These are phyloP conservation scores for Tetrastigma voinierianum DNA, from an alignment of 164 flowering plant genomes.

Conservation along the genomic window DNA sequence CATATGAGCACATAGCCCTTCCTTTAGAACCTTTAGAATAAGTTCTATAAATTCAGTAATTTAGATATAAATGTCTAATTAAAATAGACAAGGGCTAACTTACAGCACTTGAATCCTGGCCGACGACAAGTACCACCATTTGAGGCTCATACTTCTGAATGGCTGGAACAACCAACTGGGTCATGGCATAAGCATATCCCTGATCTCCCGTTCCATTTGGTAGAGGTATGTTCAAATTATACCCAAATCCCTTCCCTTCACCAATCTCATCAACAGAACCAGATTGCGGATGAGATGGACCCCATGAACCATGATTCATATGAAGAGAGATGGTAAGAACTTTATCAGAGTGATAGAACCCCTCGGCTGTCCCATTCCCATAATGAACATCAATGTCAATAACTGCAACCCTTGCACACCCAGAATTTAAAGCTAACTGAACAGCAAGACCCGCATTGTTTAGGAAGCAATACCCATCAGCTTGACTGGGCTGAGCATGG, in stretches of 20 bases:
- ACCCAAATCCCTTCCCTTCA: conserved; percentile 77
- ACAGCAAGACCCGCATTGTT: conserved; percentile 95
- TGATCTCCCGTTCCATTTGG: conserved; percentile 89
- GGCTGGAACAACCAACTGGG: conserved; percentile 75
- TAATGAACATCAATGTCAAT: conserved; percentile 94
- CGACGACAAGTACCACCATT: conserved; percentile 70
- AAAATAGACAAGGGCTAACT: conserved; percentile 25
- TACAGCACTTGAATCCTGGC: conserved; percentile 97
- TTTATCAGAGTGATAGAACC: conserved; percentile 63
- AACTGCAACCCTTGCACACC: conserved; percentile 66
- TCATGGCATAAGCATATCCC: conserved; percentile 74
- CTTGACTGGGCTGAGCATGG: conserved; percentile 93
- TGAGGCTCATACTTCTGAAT: conserved; percentile 61
- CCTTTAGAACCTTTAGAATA: no score
- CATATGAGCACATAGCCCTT: no score
- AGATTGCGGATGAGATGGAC: conserved; percentile 87
- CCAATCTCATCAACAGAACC: conserved; percentile 84
- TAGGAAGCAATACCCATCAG: conserved; percentile 94
- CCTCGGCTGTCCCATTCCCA: conserved; percentile 96
- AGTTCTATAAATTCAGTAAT: no score
- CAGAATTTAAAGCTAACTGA: conserved; percentile 60
- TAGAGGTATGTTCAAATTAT: conserved; percentile 78
- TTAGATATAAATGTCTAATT: background rate
- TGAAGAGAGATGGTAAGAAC: conserved; percentile 92
- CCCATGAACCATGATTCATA: conserved; percentile 99